Percentiles rank a stretch among this genome's conserved stretches.
Evolutionary conservation across 805 yeast genomes (phyloP).

Genomic region (Pichia phayaonensis): DNA sequence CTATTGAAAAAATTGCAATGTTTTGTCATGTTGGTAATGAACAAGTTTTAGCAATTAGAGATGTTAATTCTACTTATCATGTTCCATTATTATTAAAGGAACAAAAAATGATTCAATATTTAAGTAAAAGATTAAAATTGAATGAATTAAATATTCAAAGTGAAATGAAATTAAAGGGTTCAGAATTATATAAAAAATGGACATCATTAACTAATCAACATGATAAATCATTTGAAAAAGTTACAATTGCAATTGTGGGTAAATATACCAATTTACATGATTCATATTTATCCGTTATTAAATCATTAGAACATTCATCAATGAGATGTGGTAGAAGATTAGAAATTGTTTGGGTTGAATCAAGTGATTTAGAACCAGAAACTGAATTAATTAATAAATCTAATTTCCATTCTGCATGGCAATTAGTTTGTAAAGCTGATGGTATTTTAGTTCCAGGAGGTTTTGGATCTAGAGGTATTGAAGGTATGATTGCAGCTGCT

Average conservation of each 20-base stretch:
- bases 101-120: constrained; percentile 73
- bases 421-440: constrained; percentile 82
- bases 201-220: constrained; percentile 65
- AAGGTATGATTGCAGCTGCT: constrained; percentile 96
- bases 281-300: constrained; percentile 89
- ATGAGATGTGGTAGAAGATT: constrained; percentile 81
- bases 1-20: constrained; percentile 96
- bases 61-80: constrained; percentile 93
- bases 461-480: constrained; percentile 93
- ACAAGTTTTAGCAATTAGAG: constrained; percentile 95
- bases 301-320: constrained; percentile 91
- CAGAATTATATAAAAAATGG: constrained; percentile 69
- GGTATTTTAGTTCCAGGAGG: constrained; percentile 99
- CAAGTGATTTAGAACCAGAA: constrained; percentile 77
- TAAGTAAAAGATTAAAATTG: constrained; percentile 61
- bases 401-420: constrained; percentile 93
- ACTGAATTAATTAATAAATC: constrained; percentile 57
- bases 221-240: constrained; percentile 79
- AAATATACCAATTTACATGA: constrained; percentile 95
- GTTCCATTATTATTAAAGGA: constrained; percentile 88
- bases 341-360: constrained; percentile 93
- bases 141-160: constrained; percentile 36
- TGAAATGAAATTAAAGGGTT: constrained; percentile 60
- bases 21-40: constrained; percentile 98
- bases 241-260: constrained; percentile 94